Evolutionary conservation across 2,329 filamentous ascomycete genomes (phyloP).

Genomic region (Triangularia verruculosa): DNA sequence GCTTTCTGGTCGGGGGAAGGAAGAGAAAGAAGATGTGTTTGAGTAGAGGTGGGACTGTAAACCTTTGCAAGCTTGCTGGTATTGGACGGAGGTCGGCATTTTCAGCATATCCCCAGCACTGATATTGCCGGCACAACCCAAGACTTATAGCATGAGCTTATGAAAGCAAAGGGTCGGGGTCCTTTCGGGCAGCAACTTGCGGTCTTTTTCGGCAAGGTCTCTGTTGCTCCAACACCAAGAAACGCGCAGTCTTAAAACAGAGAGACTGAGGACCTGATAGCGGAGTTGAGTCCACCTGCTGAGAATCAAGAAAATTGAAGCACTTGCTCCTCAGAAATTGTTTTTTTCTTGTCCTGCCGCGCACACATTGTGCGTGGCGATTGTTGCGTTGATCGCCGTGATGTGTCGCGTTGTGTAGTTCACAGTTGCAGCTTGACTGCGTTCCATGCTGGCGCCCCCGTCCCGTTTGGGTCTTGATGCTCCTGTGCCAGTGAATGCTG

Average conservation of each 20-base stretch:
- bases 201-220: background rate
- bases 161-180: background rate
- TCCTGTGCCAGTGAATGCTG: too few species aligned
- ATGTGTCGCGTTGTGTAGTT: background rate
- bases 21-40: background rate
- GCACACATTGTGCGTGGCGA: background rate
- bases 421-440: background rate
- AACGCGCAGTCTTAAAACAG: background rate
- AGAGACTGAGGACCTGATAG: background rate
- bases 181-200: background rate
- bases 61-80: background rate
- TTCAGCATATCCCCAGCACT: background rate
- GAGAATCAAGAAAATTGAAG: background rate
- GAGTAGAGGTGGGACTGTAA: conserved; percentile 2
- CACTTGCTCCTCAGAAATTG: background rate
- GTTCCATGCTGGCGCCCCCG: background rate
- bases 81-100: background rate
- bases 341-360: background rate
- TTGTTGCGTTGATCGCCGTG: background rate
- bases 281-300: background rate
- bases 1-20: background rate
- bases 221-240: background rate
- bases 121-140: background rate
- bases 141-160: background rate
- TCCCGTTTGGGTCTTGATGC: too few species aligned